Base-by-base conservation (phyloP, 805 yeast species). In the Candida nemodendra region DNA sequence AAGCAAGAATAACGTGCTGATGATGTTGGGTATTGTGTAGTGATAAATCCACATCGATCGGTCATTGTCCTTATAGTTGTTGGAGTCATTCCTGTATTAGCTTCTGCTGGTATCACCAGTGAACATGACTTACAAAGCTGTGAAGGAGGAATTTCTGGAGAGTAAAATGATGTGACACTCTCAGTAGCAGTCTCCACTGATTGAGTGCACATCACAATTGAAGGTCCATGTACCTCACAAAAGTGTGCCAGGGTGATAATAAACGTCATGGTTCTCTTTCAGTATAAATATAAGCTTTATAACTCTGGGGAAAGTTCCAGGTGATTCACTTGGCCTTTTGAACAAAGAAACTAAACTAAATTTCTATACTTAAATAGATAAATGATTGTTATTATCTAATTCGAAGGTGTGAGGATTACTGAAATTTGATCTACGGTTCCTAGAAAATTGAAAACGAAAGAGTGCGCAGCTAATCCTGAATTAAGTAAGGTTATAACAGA, bases 171-270 rank as follows among this genome's bases (percentile, higher is more conserved):
- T 38, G 28, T 62, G 45, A 32, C 27, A 12, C 39, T 40, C n/a
- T 33, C 32, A 3, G 24, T 32, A 45, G 5, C 51, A 34, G n/a
- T 45, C 1, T 56, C 37, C 3, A 59, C 52, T 18, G 56, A 47
- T 48, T 80, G 86, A 0, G 89, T 80, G 45, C 85, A 81, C 54
- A 80, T 59, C 2, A 84, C 65, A 27, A 79, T 72, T 9, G 79
- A 66, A 0, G 91, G 90, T 0, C 91, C 91, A 54, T 84, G 90
- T 16, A 78, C 71, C 59, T 84, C 91, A 57, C 91, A 84, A 57
- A 84, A 84, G 54, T 84, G 91, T 0, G 87, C 81, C 32, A 84
- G 56, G 15, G 84, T 68, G 8, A 78, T 59, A 9, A 73, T 72
- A 53, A 64, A 75, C 27, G 69, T 48, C 62, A 58, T 59, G 11